Evolutionary conservation across 2,329 filamentous ascomycete genomes (phyloP).

Genomic region (Elsinoe perseae): DNA sequence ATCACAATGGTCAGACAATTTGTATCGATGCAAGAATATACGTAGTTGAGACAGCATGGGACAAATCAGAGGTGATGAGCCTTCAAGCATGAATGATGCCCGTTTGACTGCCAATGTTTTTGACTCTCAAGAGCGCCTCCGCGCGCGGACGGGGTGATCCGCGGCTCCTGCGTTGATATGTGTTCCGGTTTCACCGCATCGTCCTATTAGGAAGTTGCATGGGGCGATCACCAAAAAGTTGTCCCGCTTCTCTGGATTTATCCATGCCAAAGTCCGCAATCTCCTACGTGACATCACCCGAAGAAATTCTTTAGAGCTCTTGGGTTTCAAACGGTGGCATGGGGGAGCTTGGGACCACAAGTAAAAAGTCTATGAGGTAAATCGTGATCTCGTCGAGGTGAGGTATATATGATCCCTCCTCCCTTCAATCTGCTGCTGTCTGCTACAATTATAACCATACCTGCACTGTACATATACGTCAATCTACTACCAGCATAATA

Average conservation of each 20-base stretch:
- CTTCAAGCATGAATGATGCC: too few species aligned
- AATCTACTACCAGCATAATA: neutral
- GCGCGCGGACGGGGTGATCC: neutral
- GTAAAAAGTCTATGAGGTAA: constrained; percentile 4
- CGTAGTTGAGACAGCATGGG: too few species aligned
- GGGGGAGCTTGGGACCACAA: neutral
- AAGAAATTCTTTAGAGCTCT: neutral
- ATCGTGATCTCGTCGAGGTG: neutral
- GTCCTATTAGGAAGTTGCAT: neutral
- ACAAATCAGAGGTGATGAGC: too few species aligned
- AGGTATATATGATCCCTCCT: neutral
- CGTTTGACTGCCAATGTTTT: too few species aligned
- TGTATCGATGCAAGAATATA: too few species aligned
- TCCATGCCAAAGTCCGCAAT: constrained; percentile 10
- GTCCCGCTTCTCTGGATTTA: neutral
- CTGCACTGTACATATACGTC: neutral
- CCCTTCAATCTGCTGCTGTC: neutral
- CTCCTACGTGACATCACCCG: constrained; percentile 8
- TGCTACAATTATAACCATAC: neutral
- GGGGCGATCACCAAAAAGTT: neutral
- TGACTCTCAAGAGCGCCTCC: too few species aligned
- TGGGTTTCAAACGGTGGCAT: neutral
- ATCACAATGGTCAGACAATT: too few species aligned
- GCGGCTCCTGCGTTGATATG: neutral
- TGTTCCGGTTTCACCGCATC: neutral